Evolutionary conservation across 257 asterid species (phyloP).

Genomic region (Ajuga chamaepitys): DNA sequence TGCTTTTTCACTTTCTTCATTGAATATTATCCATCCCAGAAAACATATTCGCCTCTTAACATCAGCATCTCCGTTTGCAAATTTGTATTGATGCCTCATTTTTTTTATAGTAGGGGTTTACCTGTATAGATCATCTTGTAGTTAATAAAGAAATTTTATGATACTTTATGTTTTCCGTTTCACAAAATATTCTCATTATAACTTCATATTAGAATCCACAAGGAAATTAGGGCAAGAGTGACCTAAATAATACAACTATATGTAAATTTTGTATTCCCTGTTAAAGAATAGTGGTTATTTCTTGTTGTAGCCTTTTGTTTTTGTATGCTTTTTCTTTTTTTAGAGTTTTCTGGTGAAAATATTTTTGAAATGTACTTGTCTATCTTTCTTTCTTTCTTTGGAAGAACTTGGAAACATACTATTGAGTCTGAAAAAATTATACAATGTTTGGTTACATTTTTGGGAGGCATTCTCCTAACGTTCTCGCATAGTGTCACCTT

Average conservation of each 20-base stretch:
- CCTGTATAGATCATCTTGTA: not conserved
- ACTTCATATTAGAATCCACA: constrained; percentile 56
- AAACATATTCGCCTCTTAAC: not conserved
- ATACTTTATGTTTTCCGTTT: constrained; percentile 8
- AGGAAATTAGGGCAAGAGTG: constrained; percentile 77
- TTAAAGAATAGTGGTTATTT: too few species aligned
- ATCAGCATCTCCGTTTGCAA: not conserved
- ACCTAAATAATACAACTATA: constrained; percentile 88
- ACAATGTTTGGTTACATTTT: too few species aligned
- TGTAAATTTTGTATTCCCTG: constrained; percentile 44
- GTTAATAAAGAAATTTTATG: not conserved
- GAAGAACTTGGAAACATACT: too few species aligned
- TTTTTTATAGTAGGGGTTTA: not conserved
- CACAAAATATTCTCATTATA: constrained; percentile 35
- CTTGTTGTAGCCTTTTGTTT: too few species aligned
- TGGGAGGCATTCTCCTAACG: too few species aligned
- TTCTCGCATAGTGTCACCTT: too few species aligned
- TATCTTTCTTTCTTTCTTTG: too few species aligned
- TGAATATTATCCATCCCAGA: too few species aligned
- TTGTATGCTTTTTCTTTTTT: too few species aligned
- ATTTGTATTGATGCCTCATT: not conserved
- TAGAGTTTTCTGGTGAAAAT: too few species aligned
- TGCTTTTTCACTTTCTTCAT: not conserved
- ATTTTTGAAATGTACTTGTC: too few species aligned
- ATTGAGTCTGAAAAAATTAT: too few species aligned